Percentiles rank a stretch among this genome's conserved stretches.
Conservation (phyloP, 148 eudicot species). For the Nyssa sinensis region DNA sequence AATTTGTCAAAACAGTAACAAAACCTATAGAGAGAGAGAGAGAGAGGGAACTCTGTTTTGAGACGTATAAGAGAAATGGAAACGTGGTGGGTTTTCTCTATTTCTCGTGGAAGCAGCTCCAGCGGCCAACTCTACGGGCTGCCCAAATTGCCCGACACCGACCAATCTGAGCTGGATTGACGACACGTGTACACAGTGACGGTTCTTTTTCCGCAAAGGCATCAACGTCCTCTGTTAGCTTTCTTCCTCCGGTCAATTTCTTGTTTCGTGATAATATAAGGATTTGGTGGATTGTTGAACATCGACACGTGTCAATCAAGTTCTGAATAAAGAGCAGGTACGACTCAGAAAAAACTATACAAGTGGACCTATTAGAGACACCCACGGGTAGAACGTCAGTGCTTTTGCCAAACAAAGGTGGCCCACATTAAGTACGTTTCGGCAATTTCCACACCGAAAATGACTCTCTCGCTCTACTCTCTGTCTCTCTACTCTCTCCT, state of each 20-base stretch:
- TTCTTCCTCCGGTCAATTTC: conserved; percentile 10
- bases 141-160: background rate
- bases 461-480: too few relatives aligned
- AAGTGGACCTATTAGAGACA: background rate
- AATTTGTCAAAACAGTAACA: background rate
- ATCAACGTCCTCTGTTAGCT: too few relatives aligned
- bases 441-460: background rate
- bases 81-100: background rate
- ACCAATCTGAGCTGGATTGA: background rate
- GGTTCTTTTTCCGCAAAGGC: background rate
- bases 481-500: background rate
- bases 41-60: too few relatives aligned
- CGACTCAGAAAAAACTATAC: background rate
- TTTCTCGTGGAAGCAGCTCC: background rate
- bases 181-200: conserved; percentile 1
- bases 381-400: background rate
- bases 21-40: background rate
- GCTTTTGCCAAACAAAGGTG: background rate
- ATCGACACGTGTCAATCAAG: background rate
- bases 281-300: too few relatives aligned
- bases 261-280: background rate
- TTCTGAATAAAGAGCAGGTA: background rate
- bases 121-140: background rate
- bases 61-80: background rate
- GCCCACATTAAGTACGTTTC: too few relatives aligned